A percentile compares a stretch with the other conserved stretches of the same genome.
Evolutionary conservation across 441 rosid species (phyloP).

Genomic region (Erodium trifolium): DNA sequence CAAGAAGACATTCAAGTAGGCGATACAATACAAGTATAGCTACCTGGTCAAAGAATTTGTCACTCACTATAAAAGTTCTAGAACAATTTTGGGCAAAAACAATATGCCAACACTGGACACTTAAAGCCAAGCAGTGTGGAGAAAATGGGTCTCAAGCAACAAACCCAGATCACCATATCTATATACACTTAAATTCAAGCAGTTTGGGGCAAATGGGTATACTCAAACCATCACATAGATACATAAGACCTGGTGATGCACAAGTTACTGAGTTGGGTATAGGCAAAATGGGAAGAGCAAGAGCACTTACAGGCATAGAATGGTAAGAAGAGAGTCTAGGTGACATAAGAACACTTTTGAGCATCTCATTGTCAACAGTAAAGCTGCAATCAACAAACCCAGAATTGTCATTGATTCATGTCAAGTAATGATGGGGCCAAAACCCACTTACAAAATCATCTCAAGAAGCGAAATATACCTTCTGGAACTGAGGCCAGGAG

Average conservation of each 20-base stretch:
- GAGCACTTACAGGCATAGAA: conserved; percentile 39
- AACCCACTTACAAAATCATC: not conserved
- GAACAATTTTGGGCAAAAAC: too few species aligned
- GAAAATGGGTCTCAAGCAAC: too few species aligned
- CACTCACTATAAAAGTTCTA: not conserved
- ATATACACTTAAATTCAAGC: not conserved
- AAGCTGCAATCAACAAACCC: conserved; percentile 24
- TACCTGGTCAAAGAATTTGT: not conserved
- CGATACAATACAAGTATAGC: too few species aligned
- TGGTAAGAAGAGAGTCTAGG: conserved; percentile 33
- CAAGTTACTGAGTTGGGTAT: not conserved
- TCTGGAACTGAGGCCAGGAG: conserved; percentile 20
- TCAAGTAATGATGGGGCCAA: conserved; percentile 4
- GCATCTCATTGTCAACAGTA: conserved; percentile 30
- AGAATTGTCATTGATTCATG: conserved; percentile 1
- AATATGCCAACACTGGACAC: too few species aligned
- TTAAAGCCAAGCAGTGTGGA: too few species aligned
- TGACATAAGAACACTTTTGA: conserved; percentile 22
- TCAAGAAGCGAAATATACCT: conserved; percentile 23
- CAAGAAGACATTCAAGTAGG: not conserved
- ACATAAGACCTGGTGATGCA: not conserved
- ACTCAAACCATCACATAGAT: too few species aligned
- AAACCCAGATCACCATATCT: too few species aligned
- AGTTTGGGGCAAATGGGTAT: not conserved
- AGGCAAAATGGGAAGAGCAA: not conserved